These are phyloP conservation scores for Penicillium sp. DNA, from an alignment of 2,329 filamentous ascomycete species.

Conservation along the genomic window DNA sequence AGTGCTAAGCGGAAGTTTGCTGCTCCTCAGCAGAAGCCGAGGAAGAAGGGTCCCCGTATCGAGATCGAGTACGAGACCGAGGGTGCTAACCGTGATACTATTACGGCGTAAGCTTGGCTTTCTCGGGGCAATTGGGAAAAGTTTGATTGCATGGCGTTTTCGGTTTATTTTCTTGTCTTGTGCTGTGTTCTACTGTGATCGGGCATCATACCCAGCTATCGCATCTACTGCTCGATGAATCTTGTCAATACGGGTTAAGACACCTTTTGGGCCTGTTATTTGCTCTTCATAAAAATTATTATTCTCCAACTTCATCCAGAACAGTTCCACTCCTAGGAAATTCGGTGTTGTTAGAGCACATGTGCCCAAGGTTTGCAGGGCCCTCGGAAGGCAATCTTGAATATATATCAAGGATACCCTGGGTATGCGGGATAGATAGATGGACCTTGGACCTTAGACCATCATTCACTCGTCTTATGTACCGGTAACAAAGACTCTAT, in stretches of 20 bases:
- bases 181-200: slow-evolving; percentile 20
- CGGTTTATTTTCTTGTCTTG: slow-evolving; percentile 16
- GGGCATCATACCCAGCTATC: slow-evolving; percentile 38
- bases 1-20: slow-evolving; percentile 58
- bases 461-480: too few relatives aligned
- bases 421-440: too few relatives aligned
- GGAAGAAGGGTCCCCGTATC: slow-evolving; percentile 64
- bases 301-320: neutral
- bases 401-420: too few relatives aligned
- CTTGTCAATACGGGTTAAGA: slow-evolving; percentile 15
- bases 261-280: neutral
- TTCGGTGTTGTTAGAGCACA: too few relatives aligned
- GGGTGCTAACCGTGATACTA: slow-evolving; percentile 54
- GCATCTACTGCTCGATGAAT: slow-evolving; percentile 27
- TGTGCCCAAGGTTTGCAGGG: too few relatives aligned
- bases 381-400: too few relatives aligned
- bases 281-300: neutral
- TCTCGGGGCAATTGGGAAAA: slow-evolving; percentile 19
- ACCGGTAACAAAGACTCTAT: too few relatives aligned
- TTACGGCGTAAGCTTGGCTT: slow-evolving; percentile 37
- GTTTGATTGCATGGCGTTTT: slow-evolving; percentile 36
- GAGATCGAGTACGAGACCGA: slow-evolving; percentile 80
- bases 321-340: too few relatives aligned
- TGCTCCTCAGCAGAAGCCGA: slow-evolving; percentile 53
- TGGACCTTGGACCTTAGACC: too few relatives aligned